Percentiles rank a stretch among this genome's conserved stretches.
phyloP scores from a whole-genome alignment of 176 grass and related monocot genomes.

The Microstegium vimineum region DNA sequence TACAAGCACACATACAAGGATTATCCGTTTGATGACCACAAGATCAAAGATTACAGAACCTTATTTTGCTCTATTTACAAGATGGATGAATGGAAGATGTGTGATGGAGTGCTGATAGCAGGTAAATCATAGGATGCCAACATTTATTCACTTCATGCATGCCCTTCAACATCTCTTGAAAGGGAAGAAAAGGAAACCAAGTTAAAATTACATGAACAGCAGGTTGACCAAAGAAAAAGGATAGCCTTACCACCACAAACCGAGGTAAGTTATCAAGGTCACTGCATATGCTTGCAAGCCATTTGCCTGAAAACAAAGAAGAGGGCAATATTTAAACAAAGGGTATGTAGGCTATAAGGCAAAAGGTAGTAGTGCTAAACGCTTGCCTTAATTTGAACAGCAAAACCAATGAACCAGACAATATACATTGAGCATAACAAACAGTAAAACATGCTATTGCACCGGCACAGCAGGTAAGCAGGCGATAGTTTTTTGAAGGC shows the following conservation, averaged over 20 bases:
- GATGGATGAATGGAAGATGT: not conserved
- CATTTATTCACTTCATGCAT: not conserved
- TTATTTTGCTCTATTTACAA: not conserved
- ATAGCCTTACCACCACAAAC: constrained; percentile 89
- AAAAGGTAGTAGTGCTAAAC: not conserved
- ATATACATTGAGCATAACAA: not conserved
- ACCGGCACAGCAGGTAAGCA: not conserved
- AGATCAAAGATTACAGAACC: not conserved
- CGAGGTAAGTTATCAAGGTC: constrained; percentile 73
- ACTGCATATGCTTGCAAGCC: constrained; percentile 96
- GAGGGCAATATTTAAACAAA: not conserved
- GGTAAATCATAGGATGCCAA: not conserved
- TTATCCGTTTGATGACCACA: not conserved
- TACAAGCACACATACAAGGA: not conserved
- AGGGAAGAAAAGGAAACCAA: not conserved
- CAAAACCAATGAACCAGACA: not conserved
- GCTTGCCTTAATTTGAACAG: not conserved
- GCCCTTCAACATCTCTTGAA: not conserved
- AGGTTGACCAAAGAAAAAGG: not conserved
- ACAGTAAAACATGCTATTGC: not conserved
- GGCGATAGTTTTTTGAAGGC: too few species aligned
- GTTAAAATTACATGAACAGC: not conserved
- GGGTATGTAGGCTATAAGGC: not conserved
- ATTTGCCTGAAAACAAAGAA: constrained; percentile 63
- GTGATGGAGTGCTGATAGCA: not conserved